These are phyloP conservation scores for Begonia masoniana DNA, from an alignment of 306 rosid genomes.

Conservation along the genomic window DNA sequence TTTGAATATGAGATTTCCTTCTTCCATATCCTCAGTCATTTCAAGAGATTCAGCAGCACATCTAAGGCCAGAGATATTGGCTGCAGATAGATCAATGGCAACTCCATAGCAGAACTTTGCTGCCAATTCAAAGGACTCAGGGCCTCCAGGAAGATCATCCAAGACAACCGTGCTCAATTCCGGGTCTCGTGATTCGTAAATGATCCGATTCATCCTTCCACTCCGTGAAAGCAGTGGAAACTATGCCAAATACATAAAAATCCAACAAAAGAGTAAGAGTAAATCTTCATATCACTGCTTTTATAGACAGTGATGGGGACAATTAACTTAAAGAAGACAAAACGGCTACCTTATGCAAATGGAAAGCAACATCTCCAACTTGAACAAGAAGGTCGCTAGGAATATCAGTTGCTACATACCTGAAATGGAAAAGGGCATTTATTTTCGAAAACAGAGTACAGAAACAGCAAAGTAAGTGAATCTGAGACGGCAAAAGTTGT, in stretches of 20 bases:
- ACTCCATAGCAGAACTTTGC: conserved; percentile 69
- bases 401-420: conserved; percentile 89
- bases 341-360: conserved; percentile 64
- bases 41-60: conserved; percentile 57
- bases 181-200: conserved; percentile 59
- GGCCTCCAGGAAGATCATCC: conserved; percentile 87
- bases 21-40: conserved; percentile 63
- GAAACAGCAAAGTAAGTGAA: too few relatives aligned
- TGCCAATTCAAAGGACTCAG: conserved; percentile 37
- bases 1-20: conserved; percentile 93
- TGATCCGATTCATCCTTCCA: conserved; percentile 76
- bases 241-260: conserved; percentile 6
- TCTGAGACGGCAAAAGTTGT: too few relatives aligned
- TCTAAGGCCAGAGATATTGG: conserved; percentile 86
- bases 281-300: too few relatives aligned
- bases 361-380: conserved; percentile 57
- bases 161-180: conserved; percentile 54
- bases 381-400: conserved; percentile 77
- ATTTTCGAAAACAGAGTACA: too few relatives aligned
- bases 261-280: too few relatives aligned
- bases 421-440: conserved; percentile 11
- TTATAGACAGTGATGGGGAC: too few relatives aligned
- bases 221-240: conserved; percentile 86
- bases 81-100: conserved; percentile 88
- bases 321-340: not conserved